phyloP scores from a whole-genome alignment of 371 early-diverging fungal species.

The Mucor circinelloides region DNA sequence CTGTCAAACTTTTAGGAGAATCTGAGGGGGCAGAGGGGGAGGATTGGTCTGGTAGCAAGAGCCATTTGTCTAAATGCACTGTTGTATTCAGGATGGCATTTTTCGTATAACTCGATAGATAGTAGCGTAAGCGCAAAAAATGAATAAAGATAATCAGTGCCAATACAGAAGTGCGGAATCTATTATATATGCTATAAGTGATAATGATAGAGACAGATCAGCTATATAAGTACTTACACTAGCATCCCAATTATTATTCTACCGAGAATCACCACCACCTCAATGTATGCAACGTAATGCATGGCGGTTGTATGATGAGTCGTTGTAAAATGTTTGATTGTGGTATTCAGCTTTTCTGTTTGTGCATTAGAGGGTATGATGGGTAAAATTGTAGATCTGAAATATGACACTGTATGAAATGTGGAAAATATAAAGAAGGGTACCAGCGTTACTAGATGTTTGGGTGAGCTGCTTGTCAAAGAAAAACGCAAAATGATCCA shows the following conservation, averaged over 20 bases:
- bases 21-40: background rate
- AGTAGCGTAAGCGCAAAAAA: constrained; percentile 82
- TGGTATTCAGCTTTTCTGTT: constrained; percentile 19
- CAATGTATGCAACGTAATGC: constrained; percentile 74
- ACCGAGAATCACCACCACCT: constrained; percentile 75
- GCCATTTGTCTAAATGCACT: constrained; percentile 48
- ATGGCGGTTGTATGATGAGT: constrained; percentile 71
- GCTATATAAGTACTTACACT: constrained; percentile 38
- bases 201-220: background rate
- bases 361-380: background rate
- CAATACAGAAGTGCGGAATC: constrained; percentile 72
- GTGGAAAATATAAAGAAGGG: constrained; percentile 84
- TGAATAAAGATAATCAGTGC: constrained; percentile 78
- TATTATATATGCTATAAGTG: constrained; percentile 15
- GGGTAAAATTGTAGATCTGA: constrained; percentile 11
- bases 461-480: background rate
- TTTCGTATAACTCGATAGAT: constrained; percentile 67
- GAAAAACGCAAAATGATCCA: background rate
- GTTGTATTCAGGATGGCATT: constrained; percentile 57
- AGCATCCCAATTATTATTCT: constrained; percentile 65
- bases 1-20: background rate
- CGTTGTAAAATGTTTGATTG: constrained; percentile 61
- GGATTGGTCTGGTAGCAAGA: constrained; percentile 25
- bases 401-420: constrained; percentile 78
- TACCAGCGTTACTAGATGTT: constrained; percentile 68